These are phyloP conservation scores for Fusarium multiceps DNA, from an alignment of 2,329 filamentous ascomycete species.

Conservation along the genomic window DNA sequence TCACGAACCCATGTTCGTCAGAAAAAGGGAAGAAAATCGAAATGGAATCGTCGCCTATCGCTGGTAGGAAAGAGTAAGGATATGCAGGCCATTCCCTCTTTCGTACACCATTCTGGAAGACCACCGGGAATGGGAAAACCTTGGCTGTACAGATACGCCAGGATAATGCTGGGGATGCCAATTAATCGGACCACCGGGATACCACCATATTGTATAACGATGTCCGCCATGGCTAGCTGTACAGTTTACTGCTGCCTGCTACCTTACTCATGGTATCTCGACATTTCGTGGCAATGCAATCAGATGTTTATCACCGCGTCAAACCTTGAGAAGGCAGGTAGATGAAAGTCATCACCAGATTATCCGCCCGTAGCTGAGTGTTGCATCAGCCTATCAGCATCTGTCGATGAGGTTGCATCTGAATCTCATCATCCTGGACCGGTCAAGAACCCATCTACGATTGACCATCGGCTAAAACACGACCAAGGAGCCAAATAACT, in stretches of 20 bases:
- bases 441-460: slow-evolving; percentile 23
- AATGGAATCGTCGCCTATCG: slow-evolving; percentile 3
- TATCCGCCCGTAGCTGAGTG: slow-evolving; percentile 1
- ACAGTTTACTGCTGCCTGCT: not conserved
- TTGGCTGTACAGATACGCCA: slow-evolving; percentile 28
- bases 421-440: slow-evolving; percentile 18
- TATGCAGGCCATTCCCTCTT: slow-evolving; percentile 14
- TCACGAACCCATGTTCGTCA: slow-evolving; percentile 14
- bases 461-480: slow-evolving; percentile 22
- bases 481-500: not conserved
- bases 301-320: slow-evolving; percentile 21
- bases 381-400: slow-evolving; percentile 11
- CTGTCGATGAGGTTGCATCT: slow-evolving; percentile 13
- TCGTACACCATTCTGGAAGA: slow-evolving; percentile 38
- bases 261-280: not conserved
- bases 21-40: slow-evolving; percentile 9
- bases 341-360: slow-evolving; percentile 38
- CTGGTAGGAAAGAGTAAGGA: slow-evolving; percentile 2
- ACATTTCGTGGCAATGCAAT: slow-evolving; percentile 5
- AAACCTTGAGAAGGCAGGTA: slow-evolving; percentile 26
- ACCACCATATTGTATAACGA: slow-evolving; percentile 16
- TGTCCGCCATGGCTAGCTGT: not conserved
- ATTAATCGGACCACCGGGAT: slow-evolving; percentile 24
- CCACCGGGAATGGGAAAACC: slow-evolving; percentile 24
- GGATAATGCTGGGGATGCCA: slow-evolving; percentile 31